These are phyloP conservation scores for Aspergillus aculeatus DNA, from an alignment of 2,329 filamentous ascomycete genomes.

Conservation along the genomic window DNA sequence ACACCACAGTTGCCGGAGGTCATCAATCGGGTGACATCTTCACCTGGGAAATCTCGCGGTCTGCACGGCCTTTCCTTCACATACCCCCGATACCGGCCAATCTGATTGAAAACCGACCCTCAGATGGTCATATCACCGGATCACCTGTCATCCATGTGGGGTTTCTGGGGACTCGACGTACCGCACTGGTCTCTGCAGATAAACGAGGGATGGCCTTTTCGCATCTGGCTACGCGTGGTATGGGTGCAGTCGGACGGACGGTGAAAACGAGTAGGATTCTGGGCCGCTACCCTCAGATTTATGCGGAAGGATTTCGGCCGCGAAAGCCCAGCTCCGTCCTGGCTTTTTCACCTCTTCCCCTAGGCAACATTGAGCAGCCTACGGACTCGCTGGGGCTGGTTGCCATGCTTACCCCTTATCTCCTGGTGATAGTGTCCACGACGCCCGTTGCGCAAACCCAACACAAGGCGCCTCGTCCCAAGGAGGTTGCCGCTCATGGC, in stretches of 20 bases:
- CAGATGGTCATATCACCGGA: conserved; percentile 78
- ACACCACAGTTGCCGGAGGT: conserved; percentile 85
- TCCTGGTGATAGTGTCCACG: conserved; percentile 94
- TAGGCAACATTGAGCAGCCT: conserved; percentile 89
- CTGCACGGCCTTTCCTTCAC: conserved; percentile 83
- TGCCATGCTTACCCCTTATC: conserved; percentile 91
- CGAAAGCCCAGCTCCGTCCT: conserved; percentile 93
- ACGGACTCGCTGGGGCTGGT: conserved; percentile 88
- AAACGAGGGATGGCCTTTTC: conserved; percentile 97
- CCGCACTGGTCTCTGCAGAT: conserved; percentile 91
- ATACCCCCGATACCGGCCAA: conserved; percentile 73
- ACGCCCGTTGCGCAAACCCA: conserved; percentile 95
- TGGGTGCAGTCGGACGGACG: conserved; percentile 77
- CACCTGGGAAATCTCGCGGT: conserved; percentile 86
- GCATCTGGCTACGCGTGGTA: conserved; percentile 86
- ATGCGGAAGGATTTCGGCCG: conserved; percentile 61
- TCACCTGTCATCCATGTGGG: conserved; percentile 85
- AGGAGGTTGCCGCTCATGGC: conserved; percentile 84
- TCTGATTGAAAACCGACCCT: conserved; percentile 63
- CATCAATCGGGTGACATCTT: conserved; percentile 91
- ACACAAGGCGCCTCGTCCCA: conserved; percentile 86
- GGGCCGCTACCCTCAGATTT: conserved; percentile 77
- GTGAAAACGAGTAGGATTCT: conserved; percentile 89
- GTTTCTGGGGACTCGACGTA: conserved; percentile 89
- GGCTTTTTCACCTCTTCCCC: conserved; percentile 82